phyloP scores from a whole-genome alignment of 208 protist genomes.

The Crithidia thermophila region DNA sequence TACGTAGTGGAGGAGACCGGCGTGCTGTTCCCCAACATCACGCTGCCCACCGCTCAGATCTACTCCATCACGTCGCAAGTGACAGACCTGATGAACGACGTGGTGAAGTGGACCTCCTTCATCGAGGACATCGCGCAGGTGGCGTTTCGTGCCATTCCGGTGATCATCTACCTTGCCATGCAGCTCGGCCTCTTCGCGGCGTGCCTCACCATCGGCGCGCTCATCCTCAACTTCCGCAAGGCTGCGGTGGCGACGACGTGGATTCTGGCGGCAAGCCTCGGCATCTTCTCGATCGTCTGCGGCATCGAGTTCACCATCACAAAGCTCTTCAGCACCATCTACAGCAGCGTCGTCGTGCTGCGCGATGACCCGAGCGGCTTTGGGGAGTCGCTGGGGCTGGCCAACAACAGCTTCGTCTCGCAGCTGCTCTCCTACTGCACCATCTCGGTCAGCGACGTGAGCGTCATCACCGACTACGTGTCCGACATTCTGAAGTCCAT shows the following conservation, averaged over 20 bases:
- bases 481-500: slow-evolving; percentile 25
- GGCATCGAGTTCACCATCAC: slow-evolving; percentile 34
- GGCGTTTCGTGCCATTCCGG: slow-evolving; percentile 35
- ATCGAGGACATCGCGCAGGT: slow-evolving; percentile 38
- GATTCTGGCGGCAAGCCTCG: slow-evolving; percentile 34
- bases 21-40: slow-evolving; percentile 28
- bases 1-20: slow-evolving; percentile 26
- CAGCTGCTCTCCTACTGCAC: slow-evolving; percentile 37
- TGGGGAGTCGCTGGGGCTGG: slow-evolving; percentile 13
- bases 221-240: slow-evolving; percentile 24
- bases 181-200: slow-evolving; percentile 36
- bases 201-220: slow-evolving; percentile 23
- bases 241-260: slow-evolving; percentile 24
- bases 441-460: slow-evolving; percentile 25
- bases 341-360: slow-evolving; percentile 30
- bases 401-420: slow-evolving; percentile 26
- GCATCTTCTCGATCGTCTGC: slow-evolving; percentile 26
- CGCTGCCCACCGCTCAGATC: slow-evolving; percentile 19
- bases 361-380: slow-evolving; percentile 27
- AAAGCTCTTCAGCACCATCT: slow-evolving; percentile 26
- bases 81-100: slow-evolving; percentile 18
- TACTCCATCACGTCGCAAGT: slow-evolving; percentile 4
- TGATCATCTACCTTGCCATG: slow-evolving; percentile 37
- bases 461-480: slow-evolving; percentile 19
- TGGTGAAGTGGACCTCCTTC: slow-evolving; percentile 25